Conservation (phyloP, 2,329 filamentous ascomycete species). For the Pseudopyrenochaeta lycopersici region DNA sequence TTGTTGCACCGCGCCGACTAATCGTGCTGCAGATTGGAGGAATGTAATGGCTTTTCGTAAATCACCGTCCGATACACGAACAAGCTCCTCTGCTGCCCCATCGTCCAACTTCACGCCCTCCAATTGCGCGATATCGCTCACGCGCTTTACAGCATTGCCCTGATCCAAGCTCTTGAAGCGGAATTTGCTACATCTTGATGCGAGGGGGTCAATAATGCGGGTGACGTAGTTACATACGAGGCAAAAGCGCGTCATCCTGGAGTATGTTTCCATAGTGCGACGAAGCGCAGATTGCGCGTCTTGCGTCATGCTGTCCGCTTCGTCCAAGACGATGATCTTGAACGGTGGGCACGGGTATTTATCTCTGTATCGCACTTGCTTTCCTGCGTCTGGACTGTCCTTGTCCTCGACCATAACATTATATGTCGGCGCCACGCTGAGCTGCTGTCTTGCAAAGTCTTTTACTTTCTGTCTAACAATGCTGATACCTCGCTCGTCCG, state of each 20-base stretch:
- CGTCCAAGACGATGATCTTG: constrained; percentile 98
- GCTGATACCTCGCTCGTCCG: constrained; percentile 95
- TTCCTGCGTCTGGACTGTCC: constrained; percentile 30
- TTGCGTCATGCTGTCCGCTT: constrained; percentile 98
- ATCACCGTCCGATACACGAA: constrained; percentile 91
- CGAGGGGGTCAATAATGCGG: constrained; percentile 94
- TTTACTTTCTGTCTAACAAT: constrained; percentile 99
- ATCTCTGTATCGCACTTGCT: constrained; percentile 59
- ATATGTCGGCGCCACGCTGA: constrained; percentile 77
- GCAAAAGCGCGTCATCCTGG: constrained; percentile 95
- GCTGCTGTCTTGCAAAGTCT: constrained; percentile 94
- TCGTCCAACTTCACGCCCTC: constrained; percentile 81
- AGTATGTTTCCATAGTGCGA: constrained; percentile 98
- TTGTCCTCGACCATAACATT: constrained; percentile 65
- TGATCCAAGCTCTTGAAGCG: constrained; percentile 96
- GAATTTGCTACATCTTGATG: constrained; percentile 94
- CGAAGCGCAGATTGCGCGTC: constrained; percentile 93
- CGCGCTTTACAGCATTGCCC: constrained; percentile 78
- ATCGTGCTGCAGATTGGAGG: constrained; percentile 88
- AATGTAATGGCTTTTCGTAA: constrained; percentile 96
- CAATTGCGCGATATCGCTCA: constrained; percentile 81
- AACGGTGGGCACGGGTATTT: constrained; percentile 94
- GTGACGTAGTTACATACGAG: constrained; percentile 99
- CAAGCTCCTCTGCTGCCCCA: constrained; percentile 83
- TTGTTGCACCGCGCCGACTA: constrained; percentile 72